Evolutionary conservation across 192 early-diverging fungal species (phyloP), one percentile per base, ranked within the genome.

Genomic region (Anaeromyces robustus): DNA sequence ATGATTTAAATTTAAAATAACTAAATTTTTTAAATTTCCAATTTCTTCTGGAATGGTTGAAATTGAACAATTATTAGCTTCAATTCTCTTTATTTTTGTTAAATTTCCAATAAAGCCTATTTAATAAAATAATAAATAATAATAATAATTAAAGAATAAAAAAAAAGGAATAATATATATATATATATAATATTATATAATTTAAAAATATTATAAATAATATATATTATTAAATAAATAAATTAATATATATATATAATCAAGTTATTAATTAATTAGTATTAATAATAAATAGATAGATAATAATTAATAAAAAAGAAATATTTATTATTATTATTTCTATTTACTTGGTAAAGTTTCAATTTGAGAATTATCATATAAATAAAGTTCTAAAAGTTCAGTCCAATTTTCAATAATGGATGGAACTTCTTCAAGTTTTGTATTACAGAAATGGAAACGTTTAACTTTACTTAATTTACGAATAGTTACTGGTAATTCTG

Each of bases 311-410:
- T n/a, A n/a, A n/a, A n/a, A n/a, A 30, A 79, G 7, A 12, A 32
- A 52, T 32, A 79, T 7, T 11, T n/a, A 30, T 77, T 77, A 16
- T 11, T n/a, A 28, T 22, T 41, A 2, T 12, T 32, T 78, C 30
- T n/a, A 11, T 3, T 11, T 29, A 82, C 81, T 29, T 9, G 81
- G 81, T 31, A 82, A 31, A 14, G 29, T 22, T 52, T 82, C 81
- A 30, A 82, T 82, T 79, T 82, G 81, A 29, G 81, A 59, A 30
- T 82, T 82, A 59, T 82, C 81, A n/a, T 80, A 32, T 52, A 82
- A 80, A 28, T 59, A 30, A 29, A 82, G 81, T 29, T 82, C 81
- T 29, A 37, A 29, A 28, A 82, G 81, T 14, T 30, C 30, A 1
- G 77, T 30, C 81, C 81, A 82, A 29, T 78, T 41, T 29, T 77